Evolutionary conservation across 768 basidiomycete species (phyloP).

Genomic region (Naganishia onofrii): DNA sequence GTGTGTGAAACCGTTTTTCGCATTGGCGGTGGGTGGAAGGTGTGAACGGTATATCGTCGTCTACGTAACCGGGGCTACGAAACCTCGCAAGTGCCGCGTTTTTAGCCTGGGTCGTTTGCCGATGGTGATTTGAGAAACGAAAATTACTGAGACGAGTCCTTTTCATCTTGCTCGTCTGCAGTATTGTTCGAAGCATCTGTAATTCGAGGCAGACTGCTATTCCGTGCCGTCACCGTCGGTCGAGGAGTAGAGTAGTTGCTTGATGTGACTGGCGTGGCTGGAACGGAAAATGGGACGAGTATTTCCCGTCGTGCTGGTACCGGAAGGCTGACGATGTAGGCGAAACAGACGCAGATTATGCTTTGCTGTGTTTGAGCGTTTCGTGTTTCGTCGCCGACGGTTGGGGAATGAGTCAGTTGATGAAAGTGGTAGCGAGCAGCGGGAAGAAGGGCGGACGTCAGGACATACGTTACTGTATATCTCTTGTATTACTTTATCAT

Average conservation of each 20-base stretch:
- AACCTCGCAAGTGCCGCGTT: too few species aligned
- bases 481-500: constrained; percentile 5
- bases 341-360: constrained; percentile 12
- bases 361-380: not conserved
- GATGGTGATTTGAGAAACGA: too few species aligned
- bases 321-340: not conserved
- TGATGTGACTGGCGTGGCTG: too few species aligned
- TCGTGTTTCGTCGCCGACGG: too few species aligned
- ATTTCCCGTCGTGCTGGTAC: not conserved
- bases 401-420: too few species aligned
- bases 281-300: not conserved
- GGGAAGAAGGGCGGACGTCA: not conserved
- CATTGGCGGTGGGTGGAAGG: too few species aligned
- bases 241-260: too few species aligned
- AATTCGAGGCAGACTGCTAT: not conserved
- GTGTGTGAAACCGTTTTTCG: too few species aligned
- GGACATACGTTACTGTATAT: constrained; percentile 20
- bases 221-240: not conserved
- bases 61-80: too few species aligned
- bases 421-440: not conserved
- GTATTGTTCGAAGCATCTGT: not conserved
- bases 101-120: too few species aligned
- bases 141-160: not conserved
- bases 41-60: too few species aligned
- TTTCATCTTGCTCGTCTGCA: not conserved